phyloP scores from a whole-genome alignment of 202 grass and related monocot genomes.

The Panicum virgatum region DNA sequence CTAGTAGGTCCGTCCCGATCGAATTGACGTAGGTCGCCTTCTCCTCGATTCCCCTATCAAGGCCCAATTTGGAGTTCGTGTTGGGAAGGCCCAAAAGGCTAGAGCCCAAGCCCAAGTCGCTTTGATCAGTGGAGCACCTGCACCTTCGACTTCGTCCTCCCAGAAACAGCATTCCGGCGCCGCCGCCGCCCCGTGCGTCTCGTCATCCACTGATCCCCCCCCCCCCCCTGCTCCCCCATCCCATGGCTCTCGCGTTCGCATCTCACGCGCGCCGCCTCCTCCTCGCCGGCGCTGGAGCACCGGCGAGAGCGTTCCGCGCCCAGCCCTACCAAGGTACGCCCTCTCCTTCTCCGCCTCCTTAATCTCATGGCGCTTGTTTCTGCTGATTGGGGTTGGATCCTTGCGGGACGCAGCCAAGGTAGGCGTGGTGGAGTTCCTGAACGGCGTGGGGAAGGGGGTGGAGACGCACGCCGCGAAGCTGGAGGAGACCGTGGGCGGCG shows the following conservation, averaged over 20 bases:
- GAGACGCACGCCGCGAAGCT: slow-evolving; percentile 71
- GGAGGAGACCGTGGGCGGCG: slow-evolving; percentile 67
- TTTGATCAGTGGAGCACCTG: not conserved
- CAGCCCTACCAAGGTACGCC: slow-evolving; percentile 53
- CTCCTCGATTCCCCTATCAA: not conserved
- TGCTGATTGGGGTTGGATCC: not conserved
- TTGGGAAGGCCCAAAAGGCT: not conserved
- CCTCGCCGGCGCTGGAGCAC: slow-evolving; percentile 17
- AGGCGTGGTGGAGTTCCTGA: slow-evolving; percentile 82
- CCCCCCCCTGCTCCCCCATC: not conserved
- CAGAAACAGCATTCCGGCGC: not conserved
- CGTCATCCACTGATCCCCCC: not conserved
- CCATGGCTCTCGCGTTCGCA: slow-evolving; percentile 36
- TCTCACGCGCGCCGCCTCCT: slow-evolving; percentile 41
- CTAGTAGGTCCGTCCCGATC: too few species aligned
- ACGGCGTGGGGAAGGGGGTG: slow-evolving; percentile 68
- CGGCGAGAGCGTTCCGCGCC: slow-evolving; percentile 35
- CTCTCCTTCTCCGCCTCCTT: not conserved
- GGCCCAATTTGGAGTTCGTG: not conserved
- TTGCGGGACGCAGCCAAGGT: slow-evolving; percentile 58
- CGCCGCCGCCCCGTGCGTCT: not conserved
- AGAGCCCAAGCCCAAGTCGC: not conserved
- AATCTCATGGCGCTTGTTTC: not conserved
- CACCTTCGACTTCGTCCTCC: not conserved
- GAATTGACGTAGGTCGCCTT: too few species aligned